Evolutionary conservation across 164 flowering plant genomes (phyloP), one percentile per base, ranked within the genome.

Genomic region (Macadamia integrifolia): DNA sequence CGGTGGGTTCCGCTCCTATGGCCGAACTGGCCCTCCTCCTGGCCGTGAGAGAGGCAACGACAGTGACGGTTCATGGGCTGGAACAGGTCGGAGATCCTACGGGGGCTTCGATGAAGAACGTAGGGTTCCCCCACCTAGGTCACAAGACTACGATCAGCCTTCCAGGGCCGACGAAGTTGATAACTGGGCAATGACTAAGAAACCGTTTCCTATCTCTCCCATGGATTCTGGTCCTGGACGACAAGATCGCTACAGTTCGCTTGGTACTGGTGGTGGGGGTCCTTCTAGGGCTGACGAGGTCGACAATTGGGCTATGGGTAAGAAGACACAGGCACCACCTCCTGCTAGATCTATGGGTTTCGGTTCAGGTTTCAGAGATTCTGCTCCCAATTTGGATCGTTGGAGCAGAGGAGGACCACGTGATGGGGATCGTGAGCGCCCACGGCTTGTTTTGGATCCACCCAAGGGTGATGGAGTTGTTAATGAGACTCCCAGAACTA

Each of bases 31-130:
- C 18, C 60, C 31, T 17, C 67, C 74, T 9, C 43, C 68, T 44
- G 82, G 74, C n/a, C 68, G 82, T 28, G 80, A 64, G 32, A 35
- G 74, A 40, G 69, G 66, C 2, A 75, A 69, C 35, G 89, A 74
- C 10, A 61, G 62, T 10, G 91, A 79, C 3, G 83, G 76, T 6
- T 74, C 79, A 1, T 78, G 90, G 87, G 81, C 84, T 15, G 82
- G 82, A 52, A 23, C 23, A 23, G 71, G 74, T 40, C 73, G 87
- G 66, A 81, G 88, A 69, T 74, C 79, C 10, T 78, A 80, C 55
- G 92, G 92, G 7, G 87, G 93, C n/a, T 89, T 87, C 62, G 91
- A 85, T 17, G 95, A 89, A 1, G 93, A 85, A 49, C 78, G 88
- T 7, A 69, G 88, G 60, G 81, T 77, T 44, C 72, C 76, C 3